These are phyloP conservation scores for Adansonia grandidieri DNA, from an alignment of 441 rosid species.

Conservation along the genomic window DNA sequence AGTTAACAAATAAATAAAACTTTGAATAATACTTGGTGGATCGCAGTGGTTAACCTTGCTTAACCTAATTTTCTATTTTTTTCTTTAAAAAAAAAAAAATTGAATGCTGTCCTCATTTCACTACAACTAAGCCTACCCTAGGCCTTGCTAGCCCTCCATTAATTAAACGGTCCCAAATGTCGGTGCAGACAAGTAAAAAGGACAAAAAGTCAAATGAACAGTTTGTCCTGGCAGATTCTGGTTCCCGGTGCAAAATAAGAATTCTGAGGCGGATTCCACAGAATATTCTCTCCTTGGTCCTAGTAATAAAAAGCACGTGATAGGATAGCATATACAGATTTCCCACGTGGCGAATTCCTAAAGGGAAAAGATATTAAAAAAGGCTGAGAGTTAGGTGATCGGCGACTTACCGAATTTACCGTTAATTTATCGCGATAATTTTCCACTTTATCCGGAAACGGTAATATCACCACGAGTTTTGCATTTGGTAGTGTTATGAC, in stretches of 20 bases:
- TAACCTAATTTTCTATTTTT: no score
- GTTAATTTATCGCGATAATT: constrained; percentile 2
- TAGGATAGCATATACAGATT: background rate
- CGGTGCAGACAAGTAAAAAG: background rate
- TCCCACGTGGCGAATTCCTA: constrained; percentile 9
- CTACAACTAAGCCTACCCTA: background rate
- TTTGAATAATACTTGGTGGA: no score
- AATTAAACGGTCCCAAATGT: background rate
- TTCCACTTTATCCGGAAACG: constrained; percentile 1
- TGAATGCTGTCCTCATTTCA: background rate
- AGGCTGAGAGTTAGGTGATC: background rate
- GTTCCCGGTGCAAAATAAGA: background rate
- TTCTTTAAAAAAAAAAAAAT: background rate
- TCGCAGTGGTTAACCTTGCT: no score
- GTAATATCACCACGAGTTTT: background rate
- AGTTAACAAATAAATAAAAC: no score
- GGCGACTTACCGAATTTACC: background rate
- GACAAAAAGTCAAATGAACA: background rate
- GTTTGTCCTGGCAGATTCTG: background rate
- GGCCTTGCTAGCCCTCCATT: background rate
- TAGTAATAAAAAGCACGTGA: background rate
- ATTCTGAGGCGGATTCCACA: background rate
- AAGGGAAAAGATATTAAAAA: constrained; percentile 5
- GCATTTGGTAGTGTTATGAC: background rate
- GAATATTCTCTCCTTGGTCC: background rate